Conservation (phyloP, 1,139 yeast genomes). For the Magnusiomyces suaveolens region DNA sequence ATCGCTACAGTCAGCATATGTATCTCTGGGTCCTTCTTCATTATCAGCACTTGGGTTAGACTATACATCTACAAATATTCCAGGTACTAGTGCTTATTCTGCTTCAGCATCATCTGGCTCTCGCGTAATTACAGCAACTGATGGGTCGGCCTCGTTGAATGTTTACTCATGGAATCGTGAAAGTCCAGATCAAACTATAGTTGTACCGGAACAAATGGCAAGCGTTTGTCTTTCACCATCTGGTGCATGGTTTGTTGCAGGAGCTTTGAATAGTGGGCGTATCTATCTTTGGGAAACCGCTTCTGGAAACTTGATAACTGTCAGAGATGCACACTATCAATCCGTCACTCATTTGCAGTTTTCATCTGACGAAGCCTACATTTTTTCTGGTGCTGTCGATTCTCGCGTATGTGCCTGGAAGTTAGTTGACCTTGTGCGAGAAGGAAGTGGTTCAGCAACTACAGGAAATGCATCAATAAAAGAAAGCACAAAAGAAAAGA, state of each 20-base stretch:
- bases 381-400: constrained; percentile 74
- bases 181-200: constrained; percentile 70
- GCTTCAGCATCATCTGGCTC: constrained; percentile 24
- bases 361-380: constrained; percentile 54
- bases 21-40: background rate
- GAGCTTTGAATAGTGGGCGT: constrained; percentile 55
- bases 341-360: constrained; percentile 50
- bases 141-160: constrained; percentile 61
- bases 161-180: constrained; percentile 74
- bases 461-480: constrained; percentile 12
- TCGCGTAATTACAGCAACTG: constrained; percentile 52
- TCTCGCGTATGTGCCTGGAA: constrained; percentile 73
- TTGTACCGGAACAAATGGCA: constrained; percentile 70
- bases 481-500: background rate
- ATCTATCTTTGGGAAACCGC: constrained; percentile 75
- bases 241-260: constrained; percentile 55
- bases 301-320: constrained; percentile 68
- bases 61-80: background rate
- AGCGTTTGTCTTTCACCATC: constrained; percentile 47
- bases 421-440: constrained; percentile 47
- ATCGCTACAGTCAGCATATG: background rate
- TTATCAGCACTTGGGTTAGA: background rate
- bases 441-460: constrained; percentile 14
- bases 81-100: background rate
- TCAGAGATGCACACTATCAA: constrained; percentile 81